These are phyloP conservation scores for Komagataella kurtzmanii DNA, from an alignment of 805 yeast species.

Conservation along the genomic window DNA sequence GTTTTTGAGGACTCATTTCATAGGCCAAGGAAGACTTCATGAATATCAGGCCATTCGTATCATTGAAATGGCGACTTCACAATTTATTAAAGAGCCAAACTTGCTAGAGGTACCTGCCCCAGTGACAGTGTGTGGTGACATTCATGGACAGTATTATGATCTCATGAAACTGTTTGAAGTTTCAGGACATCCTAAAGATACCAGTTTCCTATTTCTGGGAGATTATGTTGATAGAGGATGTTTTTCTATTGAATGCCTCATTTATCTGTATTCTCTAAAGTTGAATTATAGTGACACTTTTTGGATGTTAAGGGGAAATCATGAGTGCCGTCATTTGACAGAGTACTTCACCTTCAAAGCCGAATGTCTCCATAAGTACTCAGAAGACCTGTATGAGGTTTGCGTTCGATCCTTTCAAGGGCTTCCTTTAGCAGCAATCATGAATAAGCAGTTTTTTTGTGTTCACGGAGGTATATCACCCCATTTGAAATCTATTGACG, in stretches of 20 bases:
- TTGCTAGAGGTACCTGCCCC: conserved; percentile 79
- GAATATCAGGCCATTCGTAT: conserved; percentile 62
- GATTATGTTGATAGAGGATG: conserved; percentile 95
- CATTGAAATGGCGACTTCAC: conserved; percentile 46
- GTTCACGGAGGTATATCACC: conserved; percentile 96
- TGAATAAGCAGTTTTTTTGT: conserved; percentile 90
- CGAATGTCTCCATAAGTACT: conserved; percentile 83
- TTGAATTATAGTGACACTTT: conserved; percentile 61
- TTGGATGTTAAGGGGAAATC: conserved; percentile 85
- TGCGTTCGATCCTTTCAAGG: conserved; percentile 73
- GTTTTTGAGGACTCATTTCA: conserved; percentile 62
- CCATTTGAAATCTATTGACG: conserved; percentile 57
- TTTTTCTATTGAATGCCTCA: conserved; percentile 70
- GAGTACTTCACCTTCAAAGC: conserved; percentile 86
- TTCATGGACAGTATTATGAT: conserved; percentile 94
- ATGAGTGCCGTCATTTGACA: conserved; percentile 87
- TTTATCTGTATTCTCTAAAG: conserved; percentile 70
- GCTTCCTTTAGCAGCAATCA: conserved; percentile 81
- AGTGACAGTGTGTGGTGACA: conserved; percentile 90
- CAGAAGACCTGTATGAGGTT: conserved; percentile 48
- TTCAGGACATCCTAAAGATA: conserved; percentile 75
- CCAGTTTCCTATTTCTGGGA: conserved; percentile 75
- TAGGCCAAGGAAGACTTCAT: conserved; percentile 66
- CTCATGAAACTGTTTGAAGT: conserved; percentile 83
- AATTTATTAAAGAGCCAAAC: conserved; percentile 64